These are phyloP conservation scores for Mentha longifolia DNA, from an alignment of 257 asterid genomes.

Conservation along the genomic window DNA sequence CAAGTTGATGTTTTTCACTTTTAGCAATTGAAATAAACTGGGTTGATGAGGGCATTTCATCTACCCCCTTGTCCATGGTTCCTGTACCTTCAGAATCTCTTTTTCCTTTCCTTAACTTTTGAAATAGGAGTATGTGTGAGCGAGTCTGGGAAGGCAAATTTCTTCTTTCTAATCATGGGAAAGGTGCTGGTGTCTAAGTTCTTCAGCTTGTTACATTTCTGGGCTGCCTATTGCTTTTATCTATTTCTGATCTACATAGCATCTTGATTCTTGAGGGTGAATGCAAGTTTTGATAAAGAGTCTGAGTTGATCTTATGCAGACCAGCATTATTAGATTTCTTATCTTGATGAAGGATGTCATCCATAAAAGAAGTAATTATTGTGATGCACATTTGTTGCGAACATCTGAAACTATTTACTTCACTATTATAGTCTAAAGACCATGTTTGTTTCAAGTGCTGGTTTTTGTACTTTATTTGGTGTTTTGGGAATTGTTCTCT, in stretches of 20 bases:
- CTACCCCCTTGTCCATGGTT: not conserved
- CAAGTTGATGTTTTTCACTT: not conserved
- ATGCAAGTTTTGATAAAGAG: not conserved
- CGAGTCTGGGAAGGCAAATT: not conserved
- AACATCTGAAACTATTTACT: not conserved
- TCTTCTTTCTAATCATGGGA: not conserved
- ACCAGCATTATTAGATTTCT: not conserved
- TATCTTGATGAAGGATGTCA: not conserved
- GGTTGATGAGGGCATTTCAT: not conserved
- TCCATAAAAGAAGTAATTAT: not conserved
- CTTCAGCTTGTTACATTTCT: slow-evolving; percentile 16
- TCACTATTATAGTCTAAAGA: not conserved
- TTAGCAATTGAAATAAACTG: not conserved
- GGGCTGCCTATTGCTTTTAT: slow-evolving; percentile 27
- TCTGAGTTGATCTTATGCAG: not conserved
- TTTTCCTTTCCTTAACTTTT: slow-evolving; percentile 1
- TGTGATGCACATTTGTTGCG: slow-evolving; percentile 6
- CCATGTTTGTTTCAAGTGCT: not conserved
- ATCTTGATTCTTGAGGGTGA: slow-evolving; percentile 8
- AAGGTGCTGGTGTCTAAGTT: not conserved
- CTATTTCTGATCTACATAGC: not conserved
- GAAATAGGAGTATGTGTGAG: not conserved
- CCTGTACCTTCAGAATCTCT: not conserved
- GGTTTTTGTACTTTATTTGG: slow-evolving; percentile 6
- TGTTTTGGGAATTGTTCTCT: not conserved